Percentiles rank a stretch among this genome's conserved stretches.
Evolutionary conservation across 2,329 filamentous ascomycete species (phyloP).

Genomic region (Phyllosticta citrichinensis): DNA sequence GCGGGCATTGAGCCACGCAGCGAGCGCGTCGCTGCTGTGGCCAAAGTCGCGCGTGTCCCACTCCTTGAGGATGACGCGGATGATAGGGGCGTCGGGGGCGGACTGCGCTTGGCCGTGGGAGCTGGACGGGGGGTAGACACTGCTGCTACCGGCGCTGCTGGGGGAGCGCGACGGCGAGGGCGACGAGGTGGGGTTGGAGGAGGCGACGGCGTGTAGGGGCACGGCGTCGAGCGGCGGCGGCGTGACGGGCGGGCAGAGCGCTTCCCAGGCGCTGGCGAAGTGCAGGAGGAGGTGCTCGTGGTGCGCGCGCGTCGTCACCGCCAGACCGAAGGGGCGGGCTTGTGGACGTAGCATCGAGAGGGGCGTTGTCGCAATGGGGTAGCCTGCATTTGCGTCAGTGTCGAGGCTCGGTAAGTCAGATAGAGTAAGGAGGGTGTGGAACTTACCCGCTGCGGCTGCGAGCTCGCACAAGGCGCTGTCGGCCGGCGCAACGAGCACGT

Average conservation of each 20-base stretch:
- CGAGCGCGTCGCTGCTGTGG: slow-evolving; percentile 5
- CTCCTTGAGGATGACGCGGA: slow-evolving; percentile 9
- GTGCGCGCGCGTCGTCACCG: slow-evolving; percentile 22
- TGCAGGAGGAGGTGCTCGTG: slow-evolving; percentile 24
- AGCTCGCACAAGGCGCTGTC: slow-evolving; percentile 26
- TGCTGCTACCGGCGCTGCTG: too few species aligned
- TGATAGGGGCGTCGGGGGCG: slow-evolving; percentile 7
- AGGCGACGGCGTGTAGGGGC: slow-evolving; percentile 17
- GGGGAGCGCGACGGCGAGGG: too few species aligned
- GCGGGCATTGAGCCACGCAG: slow-evolving; percentile 6
- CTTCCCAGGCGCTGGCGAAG: slow-evolving; percentile 28
- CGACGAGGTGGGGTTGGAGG: too few species aligned
- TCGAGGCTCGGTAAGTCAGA: too few species aligned
- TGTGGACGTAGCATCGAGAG: slow-evolving; percentile 25
- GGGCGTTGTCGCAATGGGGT: slow-evolving; percentile 26
- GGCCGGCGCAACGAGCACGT: slow-evolving; percentile 25
- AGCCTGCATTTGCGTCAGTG: slow-evolving; percentile 13
- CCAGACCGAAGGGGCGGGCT: slow-evolving; percentile 27
- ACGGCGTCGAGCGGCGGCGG: slow-evolving; percentile 23
- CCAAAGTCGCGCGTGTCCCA: slow-evolving; percentile 11
- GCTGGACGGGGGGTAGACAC: slow-evolving; percentile 14
- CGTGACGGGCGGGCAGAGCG: slow-evolving; percentile 21
- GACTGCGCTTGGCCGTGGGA: slow-evolving; percentile 21
- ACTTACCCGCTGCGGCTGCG: slow-evolving; percentile 21
- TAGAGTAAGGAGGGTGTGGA: background rate